Conservation (phyloP, 2,329 filamentous ascomycete genomes). For the Aspergillus fructus region DNA sequence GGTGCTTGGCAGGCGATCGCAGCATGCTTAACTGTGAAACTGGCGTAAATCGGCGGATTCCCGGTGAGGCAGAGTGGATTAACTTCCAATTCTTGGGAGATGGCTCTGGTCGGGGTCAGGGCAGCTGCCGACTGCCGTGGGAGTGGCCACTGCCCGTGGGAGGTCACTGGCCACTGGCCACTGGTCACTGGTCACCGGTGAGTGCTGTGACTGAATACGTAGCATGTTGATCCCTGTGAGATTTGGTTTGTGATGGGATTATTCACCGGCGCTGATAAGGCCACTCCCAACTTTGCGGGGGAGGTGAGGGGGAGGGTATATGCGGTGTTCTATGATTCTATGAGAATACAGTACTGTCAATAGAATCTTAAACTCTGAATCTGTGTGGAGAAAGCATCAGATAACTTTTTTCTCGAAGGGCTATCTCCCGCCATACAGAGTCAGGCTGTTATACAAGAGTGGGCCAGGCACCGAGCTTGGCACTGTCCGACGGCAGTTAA, state of each 20-base stretch:
- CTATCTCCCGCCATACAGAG: background rate
- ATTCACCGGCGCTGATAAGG: constrained; percentile 3
- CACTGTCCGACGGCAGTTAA: background rate
- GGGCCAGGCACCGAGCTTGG: constrained; percentile 1
- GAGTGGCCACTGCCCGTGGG: background rate
- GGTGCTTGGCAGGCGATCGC: constrained; percentile 12
- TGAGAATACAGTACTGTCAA: no score
- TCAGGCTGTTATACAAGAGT: background rate
- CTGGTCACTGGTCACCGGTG: background rate
- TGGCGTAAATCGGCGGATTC: constrained; percentile 1
- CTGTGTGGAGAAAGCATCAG: background rate
- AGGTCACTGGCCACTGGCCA: background rate
- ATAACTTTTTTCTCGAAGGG: background rate
- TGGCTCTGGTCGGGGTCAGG: no score
- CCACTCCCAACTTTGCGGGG: no score
- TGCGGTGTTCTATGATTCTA: no score
- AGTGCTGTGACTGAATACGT: background rate
- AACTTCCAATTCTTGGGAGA: no score
- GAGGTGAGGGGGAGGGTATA: no score
- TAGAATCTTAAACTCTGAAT: no score
- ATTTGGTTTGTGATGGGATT: background rate
- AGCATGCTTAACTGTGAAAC: background rate
- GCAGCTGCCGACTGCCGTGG: background rate
- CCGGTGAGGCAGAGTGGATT: background rate
- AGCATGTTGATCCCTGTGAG: background rate